phyloP scores from a whole-genome alignment of 768 basidiomycete species.

The Auricularia heimuer region DNA sequence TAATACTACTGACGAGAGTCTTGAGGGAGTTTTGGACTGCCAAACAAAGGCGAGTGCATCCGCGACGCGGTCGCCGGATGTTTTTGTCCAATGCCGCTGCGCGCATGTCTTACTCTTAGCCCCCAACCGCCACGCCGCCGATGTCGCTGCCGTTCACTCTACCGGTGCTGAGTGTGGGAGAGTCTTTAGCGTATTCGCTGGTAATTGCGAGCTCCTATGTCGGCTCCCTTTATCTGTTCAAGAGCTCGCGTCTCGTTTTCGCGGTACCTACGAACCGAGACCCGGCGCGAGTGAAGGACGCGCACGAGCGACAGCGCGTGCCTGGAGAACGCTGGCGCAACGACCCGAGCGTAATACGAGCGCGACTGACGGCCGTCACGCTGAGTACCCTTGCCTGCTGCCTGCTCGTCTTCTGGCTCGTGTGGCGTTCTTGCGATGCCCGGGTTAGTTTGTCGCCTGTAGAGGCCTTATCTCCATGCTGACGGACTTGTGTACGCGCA shows the following conservation, averaged over 20 bases:
- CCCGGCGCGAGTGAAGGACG: conserved; percentile 18
- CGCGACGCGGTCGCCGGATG: too few relatives aligned
- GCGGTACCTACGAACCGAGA: conserved; percentile 20
- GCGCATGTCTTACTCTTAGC: background rate
- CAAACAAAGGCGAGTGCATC: too few relatives aligned
- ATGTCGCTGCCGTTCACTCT: background rate
- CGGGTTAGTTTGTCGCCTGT: conserved; percentile 9
- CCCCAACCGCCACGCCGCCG: background rate
- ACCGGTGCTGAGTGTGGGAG: background rate
- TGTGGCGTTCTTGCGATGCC: conserved; percentile 25
- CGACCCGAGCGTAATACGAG: conserved; percentile 76
- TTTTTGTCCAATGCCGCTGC: background rate
- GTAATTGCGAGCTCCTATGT: conserved; percentile 64
- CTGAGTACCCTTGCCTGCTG: conserved; percentile 54
- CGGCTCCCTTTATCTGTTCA: conserved; percentile 71
- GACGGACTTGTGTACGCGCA: background rate
- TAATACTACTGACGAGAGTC: too few relatives aligned
- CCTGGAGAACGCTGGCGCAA: conserved; percentile 56
- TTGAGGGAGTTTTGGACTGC: too few relatives aligned
- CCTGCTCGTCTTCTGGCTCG: conserved; percentile 32
- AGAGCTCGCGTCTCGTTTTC: conserved; percentile 49
- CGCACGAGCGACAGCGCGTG: conserved; percentile 20
- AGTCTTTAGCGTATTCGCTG: background rate
- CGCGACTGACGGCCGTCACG: conserved; percentile 59
- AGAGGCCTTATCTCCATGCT: background rate